These are phyloP conservation scores for Ganoderma lingzhi DNA, from an alignment of 1,284 basidiomycete genomes.

Conservation along the genomic window DNA sequence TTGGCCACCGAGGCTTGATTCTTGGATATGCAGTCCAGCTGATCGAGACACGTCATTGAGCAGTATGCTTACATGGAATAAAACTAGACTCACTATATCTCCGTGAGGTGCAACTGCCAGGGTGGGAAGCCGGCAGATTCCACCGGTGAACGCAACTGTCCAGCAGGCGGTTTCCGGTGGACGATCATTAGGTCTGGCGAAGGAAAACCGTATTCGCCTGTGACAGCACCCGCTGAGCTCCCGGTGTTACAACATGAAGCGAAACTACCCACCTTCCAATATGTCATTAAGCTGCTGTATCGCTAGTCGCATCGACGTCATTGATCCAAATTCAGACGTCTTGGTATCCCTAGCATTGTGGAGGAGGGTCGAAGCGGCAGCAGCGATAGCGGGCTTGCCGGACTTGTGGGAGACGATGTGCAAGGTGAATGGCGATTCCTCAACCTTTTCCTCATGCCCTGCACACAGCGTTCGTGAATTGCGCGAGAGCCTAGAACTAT, in stretches of 20 bases:
- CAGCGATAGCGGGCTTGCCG: slow-evolving; percentile 48
- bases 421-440: slow-evolving; percentile 37
- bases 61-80: not conserved
- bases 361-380: slow-evolving; percentile 38
- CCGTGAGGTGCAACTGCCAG: slow-evolving; percentile 79
- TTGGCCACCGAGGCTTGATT: slow-evolving; percentile 17
- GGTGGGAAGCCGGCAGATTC: slow-evolving; percentile 81
- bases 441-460: slow-evolving; percentile 20
- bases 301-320: slow-evolving; percentile 30
- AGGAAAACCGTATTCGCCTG: slow-evolving; percentile 56
- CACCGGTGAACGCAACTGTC: slow-evolving; percentile 51
- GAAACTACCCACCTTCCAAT: slow-evolving; percentile 61
- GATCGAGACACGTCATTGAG: not conserved
- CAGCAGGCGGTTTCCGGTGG: slow-evolving; percentile 57
- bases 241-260: not conserved
- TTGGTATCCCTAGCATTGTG: slow-evolving; percentile 12
- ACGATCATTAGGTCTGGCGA: slow-evolving; percentile 81
- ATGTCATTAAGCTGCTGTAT: slow-evolving; percentile 55
- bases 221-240: not conserved
- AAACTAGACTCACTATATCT: slow-evolving; percentile 68
- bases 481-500: not conserved
- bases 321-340: slow-evolving; percentile 6
- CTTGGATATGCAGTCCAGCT: slow-evolving; percentile 26
- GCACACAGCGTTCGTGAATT: slow-evolving; percentile 3
- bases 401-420: slow-evolving; percentile 47